A percentile compares a stretch with the other conserved stretches of the same genome.
Evolutionary conservation across 108 stramenopile genomes (phyloP).

Genomic region (Pseudonitzschia multistriata): DNA sequence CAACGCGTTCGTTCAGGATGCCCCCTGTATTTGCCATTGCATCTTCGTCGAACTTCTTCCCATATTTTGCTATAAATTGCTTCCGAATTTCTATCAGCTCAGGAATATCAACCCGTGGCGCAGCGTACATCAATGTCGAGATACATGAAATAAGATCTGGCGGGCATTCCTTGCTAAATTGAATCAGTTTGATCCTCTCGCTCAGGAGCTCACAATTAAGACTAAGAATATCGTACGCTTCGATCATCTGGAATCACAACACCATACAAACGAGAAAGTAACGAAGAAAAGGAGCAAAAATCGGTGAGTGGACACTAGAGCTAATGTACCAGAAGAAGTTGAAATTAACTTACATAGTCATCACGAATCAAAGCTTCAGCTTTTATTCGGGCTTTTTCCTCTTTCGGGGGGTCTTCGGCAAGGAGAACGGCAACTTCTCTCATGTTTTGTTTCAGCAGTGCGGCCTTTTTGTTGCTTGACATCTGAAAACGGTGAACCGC

Average conservation of each 20-base stretch:
- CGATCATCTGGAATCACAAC: conserved; percentile 39
- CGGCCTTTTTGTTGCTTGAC: conserved; percentile 84
- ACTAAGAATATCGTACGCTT: conserved; percentile 85
- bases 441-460: conserved; percentile 79
- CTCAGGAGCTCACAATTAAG: conserved; percentile 78
- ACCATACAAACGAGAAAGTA: background rate
- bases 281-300: background rate
- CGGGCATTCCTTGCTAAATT: conserved; percentile 67
- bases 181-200: conserved; percentile 76
- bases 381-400: conserved; percentile 89
- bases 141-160: conserved; percentile 68
- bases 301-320: background rate
- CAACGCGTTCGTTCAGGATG: conserved; percentile 86
- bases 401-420: conserved; percentile 78
- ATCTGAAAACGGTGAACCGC: conserved; percentile 82
- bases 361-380: conserved; percentile 88
- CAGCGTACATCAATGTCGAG: conserved; percentile 80
- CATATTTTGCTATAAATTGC: conserved; percentile 85
- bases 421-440: conserved; percentile 81
- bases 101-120: conserved; percentile 72
- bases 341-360: conserved; percentile 43
- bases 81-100: conserved; percentile 73
- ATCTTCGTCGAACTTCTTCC: conserved; percentile 76
- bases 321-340: background rate
- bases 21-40: conserved; percentile 73